Conservation (phyloP, 371 early-diverging fungal genomes). For the Apophysomyces trapeziformis region DNA sequence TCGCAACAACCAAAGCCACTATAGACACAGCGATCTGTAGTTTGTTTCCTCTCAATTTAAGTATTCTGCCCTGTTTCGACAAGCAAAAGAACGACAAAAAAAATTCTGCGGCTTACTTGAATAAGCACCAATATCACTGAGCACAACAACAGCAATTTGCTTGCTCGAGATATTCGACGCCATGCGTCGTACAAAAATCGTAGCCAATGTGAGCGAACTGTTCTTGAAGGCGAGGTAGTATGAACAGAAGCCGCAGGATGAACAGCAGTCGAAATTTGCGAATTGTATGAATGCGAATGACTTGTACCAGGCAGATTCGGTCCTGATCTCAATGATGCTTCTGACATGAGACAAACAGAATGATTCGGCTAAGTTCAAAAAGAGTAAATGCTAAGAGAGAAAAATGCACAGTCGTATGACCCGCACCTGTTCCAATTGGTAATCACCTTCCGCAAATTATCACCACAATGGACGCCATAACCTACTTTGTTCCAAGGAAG, state of each 20-base stretch:
- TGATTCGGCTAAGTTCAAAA: neutral
- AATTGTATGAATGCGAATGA: neutral
- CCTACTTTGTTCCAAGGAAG: too few species aligned
- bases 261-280: neutral
- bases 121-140: constrained; percentile 11
- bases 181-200: constrained; percentile 20
- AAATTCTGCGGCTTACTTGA: constrained; percentile 20
- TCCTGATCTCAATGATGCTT: neutral
- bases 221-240: neutral
- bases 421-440: neutral
- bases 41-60: neutral
- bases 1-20: constrained; percentile 27
- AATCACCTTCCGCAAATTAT: neutral
- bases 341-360: neutral
- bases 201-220: constrained; percentile 1
- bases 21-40: constrained; percentile 33
- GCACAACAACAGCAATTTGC: constrained; percentile 14
- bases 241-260: neutral
- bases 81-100: neutral
- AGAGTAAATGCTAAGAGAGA: neutral
- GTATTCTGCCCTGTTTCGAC: too few species aligned
- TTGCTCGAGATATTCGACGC: constrained; percentile 26
- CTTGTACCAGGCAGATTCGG: constrained; percentile 2
- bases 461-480: neutral
- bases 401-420: neutral